Evolutionary conservation across 768 basidiomycete genomes (phyloP).

Genomic region (Panus rudis): DNA sequence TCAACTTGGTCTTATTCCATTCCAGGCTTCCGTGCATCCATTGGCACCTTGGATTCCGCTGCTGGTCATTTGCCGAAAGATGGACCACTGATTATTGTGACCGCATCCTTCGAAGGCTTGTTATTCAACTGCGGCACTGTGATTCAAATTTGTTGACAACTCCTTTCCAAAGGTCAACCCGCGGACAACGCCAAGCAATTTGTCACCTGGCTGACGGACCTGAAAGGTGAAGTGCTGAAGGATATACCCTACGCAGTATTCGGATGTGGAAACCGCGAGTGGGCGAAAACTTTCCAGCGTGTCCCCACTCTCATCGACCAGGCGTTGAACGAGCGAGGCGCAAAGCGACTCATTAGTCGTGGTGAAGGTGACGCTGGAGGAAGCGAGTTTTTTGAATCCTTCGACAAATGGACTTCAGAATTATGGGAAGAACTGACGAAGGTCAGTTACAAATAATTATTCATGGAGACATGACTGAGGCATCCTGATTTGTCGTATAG

Average conservation of each 20-base stretch:
- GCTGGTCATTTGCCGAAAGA: constrained; percentile 32
- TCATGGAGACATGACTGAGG: no score
- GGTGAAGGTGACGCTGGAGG: constrained; percentile 37
- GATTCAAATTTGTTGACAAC: no score
- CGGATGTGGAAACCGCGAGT: constrained; percentile 44
- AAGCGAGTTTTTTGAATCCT: constrained; percentile 36
- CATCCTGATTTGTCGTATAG: constrained; percentile 20
- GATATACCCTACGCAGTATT: constrained; percentile 37
- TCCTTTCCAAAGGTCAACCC: no score
- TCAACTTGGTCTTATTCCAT: not conserved
- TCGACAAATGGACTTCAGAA: constrained; percentile 34
- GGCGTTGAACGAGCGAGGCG: constrained; percentile 28
- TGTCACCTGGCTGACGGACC: constrained; percentile 32
- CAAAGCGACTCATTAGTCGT: constrained; percentile 28
- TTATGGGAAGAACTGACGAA: constrained; percentile 31
- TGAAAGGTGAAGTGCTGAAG: constrained; percentile 21
- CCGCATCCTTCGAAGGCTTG: constrained; percentile 46
- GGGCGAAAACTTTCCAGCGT: constrained; percentile 39
- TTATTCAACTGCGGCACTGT: no score
- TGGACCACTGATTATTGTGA: constrained; percentile 38
- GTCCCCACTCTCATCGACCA: constrained; percentile 36
- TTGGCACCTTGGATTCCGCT: constrained; percentile 37
- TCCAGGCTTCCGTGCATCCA: constrained; percentile 31
- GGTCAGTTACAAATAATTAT: constrained; percentile 26
- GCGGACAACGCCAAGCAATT: constrained; percentile 44